Base-by-base conservation (phyloP, 2,329 filamentous ascomycete genomes). In the Rhexocercosporidium sp. region DNA sequence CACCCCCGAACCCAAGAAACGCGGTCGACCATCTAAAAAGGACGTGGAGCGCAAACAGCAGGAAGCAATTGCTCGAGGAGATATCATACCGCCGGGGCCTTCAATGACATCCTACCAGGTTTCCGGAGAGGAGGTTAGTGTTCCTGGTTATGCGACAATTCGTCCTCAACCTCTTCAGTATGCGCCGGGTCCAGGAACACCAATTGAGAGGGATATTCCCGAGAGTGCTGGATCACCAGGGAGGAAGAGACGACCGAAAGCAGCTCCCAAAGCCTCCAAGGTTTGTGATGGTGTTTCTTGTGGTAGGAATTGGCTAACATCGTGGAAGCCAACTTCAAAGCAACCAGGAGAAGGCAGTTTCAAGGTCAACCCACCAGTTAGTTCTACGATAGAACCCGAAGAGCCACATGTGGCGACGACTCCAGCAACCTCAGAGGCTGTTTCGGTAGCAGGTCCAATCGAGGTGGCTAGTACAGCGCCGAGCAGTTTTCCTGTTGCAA, bases 21-120 rank as follows among this genome's bases (percentile, higher is more conserved):
- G 76, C 27, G 75, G 76, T 44, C 72, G 76, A 27, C 76, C 76
- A 27, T 74, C 75, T 7, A 77, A 77, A 66, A 71, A 72, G 46
- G 75, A 75, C 47, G 62, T 75, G 25, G 73, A 76, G 63, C 66
- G 67, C n/a, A 68, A 71, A 25, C 69, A 73, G 39, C 64, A 61
- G 59, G 73, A 74, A 53, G 71, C 72, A 44, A 72, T 77, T 34
- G 70, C 68, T 27, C 66, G 74, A 46, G 74, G 75, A 20, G 73
- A 76, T 47, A 59, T 75, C 9, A 41, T 77, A 53, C 67, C 70
- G 41, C 68, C 75, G n/a, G 47, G 66, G n/a, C 62, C 61, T 37
- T 54, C 56, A 7, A 65, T 64, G 49, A 41, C 65, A 14, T 56
- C 62, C 39, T 31, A 51, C 22, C 27, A 67, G 20, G 59, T 44